Percentiles rank a stretch among this genome's conserved stretches.
These are phyloP conservation scores for Microcera coccophila DNA, from an alignment of 2,329 filamentous ascomycete species.

Conservation along the genomic window DNA sequence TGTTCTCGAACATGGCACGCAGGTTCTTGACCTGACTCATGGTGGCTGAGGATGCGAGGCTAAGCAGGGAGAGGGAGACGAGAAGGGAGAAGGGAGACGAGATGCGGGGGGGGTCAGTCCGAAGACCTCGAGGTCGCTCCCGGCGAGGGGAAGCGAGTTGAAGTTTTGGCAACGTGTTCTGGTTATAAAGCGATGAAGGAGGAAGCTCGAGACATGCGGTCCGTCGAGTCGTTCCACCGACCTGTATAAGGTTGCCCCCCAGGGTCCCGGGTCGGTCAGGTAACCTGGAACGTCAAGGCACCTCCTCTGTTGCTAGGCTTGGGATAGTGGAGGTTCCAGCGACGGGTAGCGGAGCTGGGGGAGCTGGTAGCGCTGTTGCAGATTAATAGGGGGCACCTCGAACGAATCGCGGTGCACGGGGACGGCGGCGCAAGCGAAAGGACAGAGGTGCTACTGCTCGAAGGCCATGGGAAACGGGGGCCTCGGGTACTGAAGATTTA, in stretches of 20 bases:
- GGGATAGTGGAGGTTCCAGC: not conserved
- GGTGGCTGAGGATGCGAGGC: conserved; percentile 29
- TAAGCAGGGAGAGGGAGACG: conserved; percentile 6
- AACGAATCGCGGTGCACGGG: conserved; percentile 6
- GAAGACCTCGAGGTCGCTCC: conserved; percentile 20
- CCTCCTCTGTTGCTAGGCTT: not conserved
- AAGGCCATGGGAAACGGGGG: not conserved
- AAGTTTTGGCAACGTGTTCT: conserved; percentile 6
- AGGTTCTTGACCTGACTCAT: conserved; percentile 72
- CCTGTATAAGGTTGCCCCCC: conserved; percentile 7
- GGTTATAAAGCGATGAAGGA: conserved; percentile 9
- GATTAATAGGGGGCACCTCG: conserved; percentile 24
- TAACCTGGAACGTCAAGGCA: conserved; percentile 3
- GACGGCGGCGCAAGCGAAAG: not conserved
- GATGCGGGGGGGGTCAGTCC: conserved; percentile 12
- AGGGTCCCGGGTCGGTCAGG: conserved; percentile 2
- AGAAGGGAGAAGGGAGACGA: conserved; percentile 24
- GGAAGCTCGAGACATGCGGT: conserved; percentile 10
- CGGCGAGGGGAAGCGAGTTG: conserved; percentile 3
- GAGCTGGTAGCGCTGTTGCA: conserved; percentile 20
- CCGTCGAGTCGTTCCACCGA: conserved; percentile 10
- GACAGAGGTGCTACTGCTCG: not conserved
- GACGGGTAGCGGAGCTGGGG: not conserved
- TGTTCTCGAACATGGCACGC: conserved; percentile 76
- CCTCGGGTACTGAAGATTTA: not conserved